Evolutionary conservation across 116 monocot genomes (phyloP), one percentile per base, ranked within the genome.

Genomic region (Phalaenopsis hybrid): DNA sequence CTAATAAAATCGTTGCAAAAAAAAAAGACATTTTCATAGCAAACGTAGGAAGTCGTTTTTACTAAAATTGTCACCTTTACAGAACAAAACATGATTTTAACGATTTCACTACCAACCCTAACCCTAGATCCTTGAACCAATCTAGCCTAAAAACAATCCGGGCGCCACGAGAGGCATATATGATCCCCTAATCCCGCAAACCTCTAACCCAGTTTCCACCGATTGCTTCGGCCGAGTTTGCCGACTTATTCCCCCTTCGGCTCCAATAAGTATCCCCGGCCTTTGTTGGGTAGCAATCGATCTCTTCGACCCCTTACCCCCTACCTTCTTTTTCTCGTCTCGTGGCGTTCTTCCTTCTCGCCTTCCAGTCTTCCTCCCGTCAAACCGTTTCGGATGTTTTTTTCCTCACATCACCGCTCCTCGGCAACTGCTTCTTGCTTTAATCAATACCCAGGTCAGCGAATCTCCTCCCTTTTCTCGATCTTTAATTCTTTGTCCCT

Each of bases 351-450:
- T 46, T 75, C 6, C 72, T 45, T 75, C 46, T 48, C 45, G 13
- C 8, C 75, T 46, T 75, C 75, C 46, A 21, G 43, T 46, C 44
- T 75, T 11, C 45, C 75, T 45, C 21, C 75, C 75, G 2, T 21
- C 46, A 46, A 45, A 46, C 75, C 21, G 43, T 44, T 74, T 37
- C 75, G 75, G 75, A 75, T 75, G 75, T 75, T 21, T 44, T 75
- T 75, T 75, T 21, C 46, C 75, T 46, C n/a, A 11, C 44, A 75
- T 46, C 45, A 6, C 75, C 45, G 46, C 75, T 46, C 20, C 45
- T 45, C 44, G 75, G 75, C 75, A 9, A n/a, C 75, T 21, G 48
- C 72, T n/a, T 16, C 41, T 75, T 10, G 2, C 10, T 33, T 8
- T 75, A 9, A n/a, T 75, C 45, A 8, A 46, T 75, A 20, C 21